Percentiles rank a stretch among this genome's conserved stretches.
Conservation (phyloP, 768 basidiomycete genomes). For the Leccinum ochraceum region DNA sequence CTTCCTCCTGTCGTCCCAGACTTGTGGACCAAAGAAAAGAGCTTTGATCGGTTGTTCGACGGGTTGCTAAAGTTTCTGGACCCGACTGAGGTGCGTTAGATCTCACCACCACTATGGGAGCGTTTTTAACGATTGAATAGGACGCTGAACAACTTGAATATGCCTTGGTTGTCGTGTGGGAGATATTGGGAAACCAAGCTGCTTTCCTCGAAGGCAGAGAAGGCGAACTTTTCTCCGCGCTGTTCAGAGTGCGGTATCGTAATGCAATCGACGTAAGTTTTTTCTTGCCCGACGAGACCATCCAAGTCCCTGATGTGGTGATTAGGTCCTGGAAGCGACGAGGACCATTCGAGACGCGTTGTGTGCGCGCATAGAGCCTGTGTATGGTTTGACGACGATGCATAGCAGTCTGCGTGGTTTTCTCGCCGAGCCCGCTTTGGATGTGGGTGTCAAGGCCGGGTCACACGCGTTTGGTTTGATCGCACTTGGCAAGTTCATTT, state of each 20-base stretch:
- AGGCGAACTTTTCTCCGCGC: constrained; percentile 67
- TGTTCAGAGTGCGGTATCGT: constrained; percentile 74
- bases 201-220: constrained; percentile 77
- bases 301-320: constrained; percentile 1
- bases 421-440: constrained; percentile 51
- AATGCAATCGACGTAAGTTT: constrained; percentile 65
- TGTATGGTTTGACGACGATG: constrained; percentile 83
- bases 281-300: constrained; percentile 22
- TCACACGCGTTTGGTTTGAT: constrained; percentile 84
- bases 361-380: constrained; percentile 73
- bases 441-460: constrained; percentile 56
- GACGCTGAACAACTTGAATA: constrained; percentile 68
- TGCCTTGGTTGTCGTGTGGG: constrained; percentile 81
- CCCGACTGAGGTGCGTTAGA: constrained; percentile 54
- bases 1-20: constrained; percentile 49
- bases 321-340: constrained; percentile 79
- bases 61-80: constrained; percentile 64
- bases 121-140: constrained; percentile 38
- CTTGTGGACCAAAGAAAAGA: constrained; percentile 73
- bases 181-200: constrained; percentile 75
- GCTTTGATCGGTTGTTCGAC: constrained; percentile 69
- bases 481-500: constrained; percentile 79
- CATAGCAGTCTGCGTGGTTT: constrained; percentile 72
- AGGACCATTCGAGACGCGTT: constrained; percentile 73
- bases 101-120: background rate